Base-by-base conservation (phyloP, 1,284 basidiomycete genomes). In the Hortiboletus rubellus region DNA sequence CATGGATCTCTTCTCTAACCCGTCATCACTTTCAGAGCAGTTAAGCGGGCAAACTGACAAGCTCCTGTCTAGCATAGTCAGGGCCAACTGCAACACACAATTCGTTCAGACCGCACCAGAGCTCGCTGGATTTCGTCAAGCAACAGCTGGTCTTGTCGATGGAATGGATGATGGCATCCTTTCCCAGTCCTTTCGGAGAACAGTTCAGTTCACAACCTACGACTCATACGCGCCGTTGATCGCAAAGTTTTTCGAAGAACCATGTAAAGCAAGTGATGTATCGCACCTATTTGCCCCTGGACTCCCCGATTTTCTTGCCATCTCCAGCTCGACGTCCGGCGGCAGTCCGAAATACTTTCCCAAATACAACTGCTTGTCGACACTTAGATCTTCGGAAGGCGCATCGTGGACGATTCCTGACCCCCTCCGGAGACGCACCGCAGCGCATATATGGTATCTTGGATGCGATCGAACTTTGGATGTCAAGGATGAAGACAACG, bases 301-400 rank as follows among this genome's bases (percentile, higher is more conserved):
- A 31, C 22, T 65, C 9, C 63, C 64, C 24, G 43, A 46, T 44
- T 54, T 30, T 42, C 38, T 66, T 2, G 43, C 50, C 6, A 27
- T 46, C 9, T 58, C 63, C 14, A 67, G 63, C 34, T 53, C 54
- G 12, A 64, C 55, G 12, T 60, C 62, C 9, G 63, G 66, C 5
- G 42, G 53, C 17, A 24, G 33, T n/a, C 7, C 52, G 4, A 63
- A 58, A 22, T 34, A 22, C 5, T 58, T 65, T 27, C 43, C 63
- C 0, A 43, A 38, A 37, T 66, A 66, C 24, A 48, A 50, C 12
- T 27, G 27, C 27, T 27, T 27, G 27, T 27, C 5, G 4, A 27
- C n/a, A 27, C 1, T 5, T 5, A 7, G 27, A 27, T 27, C 27
- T 1, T 27, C 27, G 27, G 27, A 27, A 6, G 27, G 27, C 7